phyloP scores from a whole-genome alignment of 2,329 filamentous ascomycete species.

The Pseudohalonectria lignicola region DNA sequence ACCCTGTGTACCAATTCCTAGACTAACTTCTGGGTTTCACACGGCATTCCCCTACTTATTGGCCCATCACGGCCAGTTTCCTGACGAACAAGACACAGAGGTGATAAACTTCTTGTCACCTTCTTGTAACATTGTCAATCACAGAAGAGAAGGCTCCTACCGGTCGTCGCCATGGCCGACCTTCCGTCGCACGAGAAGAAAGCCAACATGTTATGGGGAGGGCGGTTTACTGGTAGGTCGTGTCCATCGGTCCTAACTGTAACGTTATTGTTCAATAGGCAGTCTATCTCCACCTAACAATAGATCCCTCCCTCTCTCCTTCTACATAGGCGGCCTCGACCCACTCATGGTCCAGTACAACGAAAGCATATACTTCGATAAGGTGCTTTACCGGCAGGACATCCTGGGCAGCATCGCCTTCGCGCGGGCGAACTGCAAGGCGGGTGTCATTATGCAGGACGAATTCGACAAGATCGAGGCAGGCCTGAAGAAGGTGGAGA shows the following conservation, averaged over 20 bases:
- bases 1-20: no score
- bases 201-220: conserved; percentile 30
- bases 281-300: conserved; percentile 6
- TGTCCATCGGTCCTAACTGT: neutral
- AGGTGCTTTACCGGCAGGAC: conserved; percentile 67
- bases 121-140: no score
- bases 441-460: conserved; percentile 58
- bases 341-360: conserved; percentile 84
- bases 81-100: no score
- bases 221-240: conserved; percentile 37
- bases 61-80: no score
- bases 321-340: conserved; percentile 57
- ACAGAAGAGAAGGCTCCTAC: no score
- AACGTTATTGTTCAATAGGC: neutral
- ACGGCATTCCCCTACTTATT: no score
- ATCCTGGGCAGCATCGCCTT: conserved; percentile 74
- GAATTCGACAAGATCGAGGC: conserved; percentile 67
- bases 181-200: conserved; percentile 22
- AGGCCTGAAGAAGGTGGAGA: conserved; percentile 48
- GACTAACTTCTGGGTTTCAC: no score
- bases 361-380: conserved; percentile 69
- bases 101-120: no score
- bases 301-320: neutral
- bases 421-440: conserved; percentile 67
- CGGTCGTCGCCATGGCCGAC: conserved; percentile 18